phyloP scores from a whole-genome alignment of 1,284 basidiomycete species.

The Sphaerobolus stellatus region DNA sequence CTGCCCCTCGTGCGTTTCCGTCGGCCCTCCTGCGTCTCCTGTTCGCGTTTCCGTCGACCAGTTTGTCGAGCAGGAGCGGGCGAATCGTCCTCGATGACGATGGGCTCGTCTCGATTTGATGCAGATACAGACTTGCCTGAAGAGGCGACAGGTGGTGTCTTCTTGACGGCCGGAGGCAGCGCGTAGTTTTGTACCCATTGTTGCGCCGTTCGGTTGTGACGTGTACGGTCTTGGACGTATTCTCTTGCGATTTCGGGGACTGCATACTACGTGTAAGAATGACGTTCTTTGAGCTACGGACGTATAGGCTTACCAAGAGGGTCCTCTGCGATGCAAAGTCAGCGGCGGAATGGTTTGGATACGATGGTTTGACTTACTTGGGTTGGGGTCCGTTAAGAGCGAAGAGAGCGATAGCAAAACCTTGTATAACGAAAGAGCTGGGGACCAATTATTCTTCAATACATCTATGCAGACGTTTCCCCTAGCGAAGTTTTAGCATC shows the following conservation, averaged over 20 bases:
- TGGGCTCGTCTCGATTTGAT: slow-evolving; percentile 14
- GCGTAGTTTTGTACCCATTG: slow-evolving; percentile 66
- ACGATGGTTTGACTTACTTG: slow-evolving; percentile 51
- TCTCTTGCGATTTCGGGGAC: slow-evolving; percentile 74
- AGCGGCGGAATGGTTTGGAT: slow-evolving; percentile 4
- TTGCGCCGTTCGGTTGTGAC: slow-evolving; percentile 64
- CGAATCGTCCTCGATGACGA: slow-evolving; percentile 39
- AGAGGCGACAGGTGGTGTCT: slow-evolving; percentile 15
- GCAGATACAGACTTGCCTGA: slow-evolving; percentile 9
- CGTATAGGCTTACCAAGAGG: slow-evolving; percentile 54
- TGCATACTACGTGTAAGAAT: slow-evolving; percentile 27
- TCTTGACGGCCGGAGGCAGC: slow-evolving; percentile 41
- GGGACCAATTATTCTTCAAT: slow-evolving; percentile 88
- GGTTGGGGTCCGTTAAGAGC: slow-evolving; percentile 86
- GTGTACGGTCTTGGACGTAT: slow-evolving; percentile 59
- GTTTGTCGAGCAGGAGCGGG: slow-evolving; percentile 42
- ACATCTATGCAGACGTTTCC: slow-evolving; percentile 79
- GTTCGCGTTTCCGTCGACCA: slow-evolving; percentile 28
- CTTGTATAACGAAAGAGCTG: slow-evolving; percentile 87
- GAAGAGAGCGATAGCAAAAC: slow-evolving; percentile 87
- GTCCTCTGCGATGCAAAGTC: slow-evolving; percentile 48
- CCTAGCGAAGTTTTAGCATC: slow-evolving; percentile 20
- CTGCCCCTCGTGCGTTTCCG: slow-evolving; percentile 9
- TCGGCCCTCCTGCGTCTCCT: slow-evolving; percentile 19
- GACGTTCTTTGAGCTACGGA: neutral